Conservation (phyloP, 768 basidiomycete genomes). For the Suillus fuscotomentosus region DNA sequence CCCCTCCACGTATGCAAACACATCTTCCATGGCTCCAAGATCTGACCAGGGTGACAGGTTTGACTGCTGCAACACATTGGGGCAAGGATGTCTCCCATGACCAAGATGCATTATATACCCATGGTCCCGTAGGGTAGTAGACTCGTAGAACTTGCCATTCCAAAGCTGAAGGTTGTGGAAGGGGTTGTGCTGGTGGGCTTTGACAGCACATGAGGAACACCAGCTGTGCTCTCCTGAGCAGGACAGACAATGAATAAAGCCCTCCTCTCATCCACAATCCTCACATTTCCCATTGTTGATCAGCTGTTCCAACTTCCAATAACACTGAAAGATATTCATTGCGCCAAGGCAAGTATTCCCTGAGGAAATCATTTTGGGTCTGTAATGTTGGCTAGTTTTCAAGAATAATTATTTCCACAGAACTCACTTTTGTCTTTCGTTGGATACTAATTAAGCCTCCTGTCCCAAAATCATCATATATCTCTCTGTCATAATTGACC, state of each 20-base stretch:
- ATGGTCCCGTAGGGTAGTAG: constrained; percentile 14
- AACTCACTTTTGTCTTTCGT: not conserved
- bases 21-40: not conserved
- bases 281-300: not conserved
- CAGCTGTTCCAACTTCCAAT: not conserved
- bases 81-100: constrained; percentile 20
- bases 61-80: not conserved
- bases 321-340: not conserved
- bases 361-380: constrained; percentile 4
- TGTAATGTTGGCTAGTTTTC: not conserved
- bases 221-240: constrained; percentile 5
- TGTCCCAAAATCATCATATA: not conserved
- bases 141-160: constrained; percentile 18
- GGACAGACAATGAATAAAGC: not conserved
- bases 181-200: not conserved
- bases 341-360: not conserved
- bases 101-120: constrained; percentile 19
- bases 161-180: constrained; percentile 21
- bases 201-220: constrained; percentile 1
- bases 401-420: too few species aligned
- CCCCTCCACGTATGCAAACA: not conserved
- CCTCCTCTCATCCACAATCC: not conserved
- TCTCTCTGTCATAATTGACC: not conserved
- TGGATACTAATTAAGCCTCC: not conserved
- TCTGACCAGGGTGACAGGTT: not conserved